Evolutionary conservation across 2,329 filamentous ascomycete species (phyloP).

Genomic region (Aspergillus tubingensis): DNA sequence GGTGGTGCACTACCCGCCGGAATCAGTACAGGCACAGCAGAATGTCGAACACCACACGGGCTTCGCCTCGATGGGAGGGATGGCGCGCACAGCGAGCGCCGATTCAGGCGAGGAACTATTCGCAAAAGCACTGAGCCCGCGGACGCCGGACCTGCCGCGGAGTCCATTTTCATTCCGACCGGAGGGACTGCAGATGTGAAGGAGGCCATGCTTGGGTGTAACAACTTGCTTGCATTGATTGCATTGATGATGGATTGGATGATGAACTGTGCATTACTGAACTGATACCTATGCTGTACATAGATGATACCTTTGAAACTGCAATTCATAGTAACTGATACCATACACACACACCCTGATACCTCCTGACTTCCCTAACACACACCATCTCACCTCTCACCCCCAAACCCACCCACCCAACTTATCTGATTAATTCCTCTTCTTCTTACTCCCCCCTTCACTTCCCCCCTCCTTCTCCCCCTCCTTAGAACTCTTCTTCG

Average conservation of each 20-base stretch:
- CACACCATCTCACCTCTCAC: too few relatives aligned
- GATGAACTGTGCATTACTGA: neutral
- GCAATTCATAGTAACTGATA: neutral
- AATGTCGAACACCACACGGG: conserved; percentile 26
- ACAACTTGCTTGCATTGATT: too few relatives aligned
- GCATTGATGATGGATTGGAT: too few relatives aligned
- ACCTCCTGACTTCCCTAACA: neutral
- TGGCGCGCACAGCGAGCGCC: conserved; percentile 36
- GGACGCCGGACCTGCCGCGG: conserved; percentile 81
- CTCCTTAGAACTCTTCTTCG: conserved; percentile 48
- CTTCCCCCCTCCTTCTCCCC: conserved; percentile 16
- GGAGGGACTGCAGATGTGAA: conserved; percentile 20
- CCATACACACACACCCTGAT: conserved; percentile 5
- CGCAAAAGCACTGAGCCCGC: conserved; percentile 80
- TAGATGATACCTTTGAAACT: neutral
- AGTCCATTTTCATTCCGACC: conserved; percentile 72
- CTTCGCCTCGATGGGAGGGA: conserved; percentile 34
- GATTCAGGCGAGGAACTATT: conserved; percentile 80
- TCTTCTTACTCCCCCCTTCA: conserved; percentile 36
- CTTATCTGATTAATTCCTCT: neutral
- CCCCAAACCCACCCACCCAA: too few relatives aligned
- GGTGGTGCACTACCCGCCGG: conserved; percentile 42
- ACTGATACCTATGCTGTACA: neutral
- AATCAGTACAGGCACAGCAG: conserved; percentile 41
- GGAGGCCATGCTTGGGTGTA: conserved; percentile 1